Conservation (phyloP, 2,329 filamentous ascomycete species). For the Rutstroemia sydowiana region DNA sequence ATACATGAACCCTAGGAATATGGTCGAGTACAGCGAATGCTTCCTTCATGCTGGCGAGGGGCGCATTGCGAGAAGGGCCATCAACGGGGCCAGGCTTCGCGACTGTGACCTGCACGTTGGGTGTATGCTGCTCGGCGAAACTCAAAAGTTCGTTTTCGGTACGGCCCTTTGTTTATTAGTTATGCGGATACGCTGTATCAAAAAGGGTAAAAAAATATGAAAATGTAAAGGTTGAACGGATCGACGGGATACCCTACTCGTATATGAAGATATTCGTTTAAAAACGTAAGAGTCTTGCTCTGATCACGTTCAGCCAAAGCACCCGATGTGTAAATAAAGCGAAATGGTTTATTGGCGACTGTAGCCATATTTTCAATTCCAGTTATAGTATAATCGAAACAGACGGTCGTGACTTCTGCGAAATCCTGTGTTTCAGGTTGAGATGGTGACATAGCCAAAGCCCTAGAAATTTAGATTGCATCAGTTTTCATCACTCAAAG, state of each 20-base stretch:
- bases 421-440: conserved; percentile 28
- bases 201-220: neutral
- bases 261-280: conserved; percentile 38
- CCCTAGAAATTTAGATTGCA: conserved; percentile 27
- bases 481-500: neutral
- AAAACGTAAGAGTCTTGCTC: conserved; percentile 34
- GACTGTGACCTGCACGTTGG: conserved; percentile 32
- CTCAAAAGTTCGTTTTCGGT: conserved; percentile 39
- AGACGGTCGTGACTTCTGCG: conserved; percentile 35
- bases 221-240: too few relatives aligned
- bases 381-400: conserved; percentile 32
- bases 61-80: conserved; percentile 18
- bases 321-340: conserved; percentile 45
- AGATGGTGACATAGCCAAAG: conserved; percentile 37
- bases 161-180: neutral
- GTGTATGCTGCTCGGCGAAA: conserved; percentile 33
- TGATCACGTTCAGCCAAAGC: conserved; percentile 37
- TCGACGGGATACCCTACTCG: conserved; percentile 32
- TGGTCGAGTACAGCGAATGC: conserved; percentile 20
- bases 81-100: conserved; percentile 39
- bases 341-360: conserved; percentile 31
- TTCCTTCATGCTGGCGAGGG: conserved; percentile 11
- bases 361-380: conserved; percentile 31
- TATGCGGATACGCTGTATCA: neutral
- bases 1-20: conserved; percentile 31